Base-by-base conservation (phyloP, 768 basidiomycete genomes). In the Naganishia vaughanmartiniae region DNA sequence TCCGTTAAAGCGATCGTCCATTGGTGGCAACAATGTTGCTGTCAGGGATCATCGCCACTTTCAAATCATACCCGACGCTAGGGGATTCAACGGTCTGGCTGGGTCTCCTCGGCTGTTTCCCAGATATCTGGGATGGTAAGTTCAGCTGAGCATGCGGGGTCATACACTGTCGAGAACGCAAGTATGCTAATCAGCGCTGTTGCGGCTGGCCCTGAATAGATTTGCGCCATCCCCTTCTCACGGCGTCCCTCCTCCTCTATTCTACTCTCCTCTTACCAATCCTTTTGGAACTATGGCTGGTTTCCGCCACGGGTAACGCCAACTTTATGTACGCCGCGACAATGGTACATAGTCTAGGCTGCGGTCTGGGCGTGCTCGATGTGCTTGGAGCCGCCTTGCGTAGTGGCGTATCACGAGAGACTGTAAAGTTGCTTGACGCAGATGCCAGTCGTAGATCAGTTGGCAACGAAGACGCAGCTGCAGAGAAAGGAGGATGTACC, bases 291-390 rank as follows among this genome's bases (percentile, higher is more conserved):
- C 84, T 98, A 1, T 99, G 96, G 95, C 86, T 97, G 7, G 84
- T 84, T 11, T 89, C 92, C 69, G 93, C 93, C 0, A 91, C 92
- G 6, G 96, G 93, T 2, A 98, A 99, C 76, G 93, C 95, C 55
- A 98, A 98, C 80, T 99, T 99, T 82, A 97, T 91, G 83, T 99
- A 98, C 76, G 96, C 96, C 0, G 89, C 90, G 4, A 97, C 93
- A 1, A 84, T 98, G 71, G 95, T 99, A 19, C 93, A 93, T 80
- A 93, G 92, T 0, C 85, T 93, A 73, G 90, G 89, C 2, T 89
- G 91, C 73, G 93, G 92, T 0, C 86, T 90, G n/a, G 89, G 89
- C 21, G 76, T 93, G 15, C 83, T 92, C 2, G 95, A 96, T 77
- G 87, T 87, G 33, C 83, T 91, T 33, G 91, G 89, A 85, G 91